Evolutionary conservation across 2,329 filamentous ascomycete genomes (phyloP), one percentile per base, ranked within the genome.

Genomic region (Pyrenochaeta sp.): DNA sequence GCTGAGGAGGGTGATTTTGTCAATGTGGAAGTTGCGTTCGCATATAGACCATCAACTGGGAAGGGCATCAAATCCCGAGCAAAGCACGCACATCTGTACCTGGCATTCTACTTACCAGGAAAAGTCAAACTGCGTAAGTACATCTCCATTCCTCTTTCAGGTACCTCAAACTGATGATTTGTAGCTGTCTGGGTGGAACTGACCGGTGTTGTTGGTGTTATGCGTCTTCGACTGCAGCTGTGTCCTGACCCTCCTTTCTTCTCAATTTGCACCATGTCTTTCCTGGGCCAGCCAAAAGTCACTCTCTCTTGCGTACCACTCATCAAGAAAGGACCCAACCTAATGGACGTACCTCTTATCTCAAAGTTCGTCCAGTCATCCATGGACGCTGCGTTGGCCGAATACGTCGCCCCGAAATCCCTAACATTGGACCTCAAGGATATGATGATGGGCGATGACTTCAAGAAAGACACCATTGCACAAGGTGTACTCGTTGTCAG

Each of bases 241-340:
- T 89, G 87, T 1, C 89, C 90, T 0, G 89, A 92, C 63, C 89
- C 90, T 0, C 90, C 90, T 0, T 92, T 92, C 76, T 87, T 92
- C 74, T 85, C 85, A n/a, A 79, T 91, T 4, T 90, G 87, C 66
- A 92, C 89, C 0, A 67, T 91, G 53, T 90, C 89, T 0, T 89
- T 92, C 57, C 83, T 92, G 10, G 90, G 90, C 2, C 89, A 92
- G 67, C 90, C 90, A 0, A 88, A 88, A 65, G 88, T 90, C 10
- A 85, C 87, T 52, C 76, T 91, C 4, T 87, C 87, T 9, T 92
- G 89, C 61, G 82, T 89, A 2, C 90, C 89, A 1, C 75, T 92
- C 9, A 87, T 86, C 41, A 88, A 87, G 68, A 85, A 85, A 50
- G 87, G 84, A 0, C 80, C 90, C 29, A 91, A 91, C 65, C 81